Evolutionary conservation across 2,329 filamentous ascomycete genomes (phyloP).

Genomic region (Talaromyces sp.): DNA sequence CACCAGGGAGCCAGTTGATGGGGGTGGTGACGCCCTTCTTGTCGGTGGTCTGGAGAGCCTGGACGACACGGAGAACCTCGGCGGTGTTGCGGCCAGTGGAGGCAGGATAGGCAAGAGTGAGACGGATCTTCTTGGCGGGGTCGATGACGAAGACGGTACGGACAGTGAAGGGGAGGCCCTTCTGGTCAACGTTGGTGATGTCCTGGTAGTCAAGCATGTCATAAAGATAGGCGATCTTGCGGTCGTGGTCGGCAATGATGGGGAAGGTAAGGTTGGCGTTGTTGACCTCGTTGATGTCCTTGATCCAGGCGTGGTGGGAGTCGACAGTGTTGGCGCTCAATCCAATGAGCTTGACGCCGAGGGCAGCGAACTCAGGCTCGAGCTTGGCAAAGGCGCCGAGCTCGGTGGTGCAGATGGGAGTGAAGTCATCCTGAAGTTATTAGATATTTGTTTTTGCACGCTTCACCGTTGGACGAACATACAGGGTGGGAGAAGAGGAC

Average conservation of each 20-base stretch:
- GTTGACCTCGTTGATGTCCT: slow-evolving; percentile 78
- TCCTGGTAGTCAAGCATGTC: slow-evolving; percentile 84
- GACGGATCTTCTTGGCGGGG: slow-evolving; percentile 86
- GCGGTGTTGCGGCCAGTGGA: slow-evolving; percentile 80
- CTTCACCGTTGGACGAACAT: background rate
- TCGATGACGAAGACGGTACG: slow-evolving; percentile 94
- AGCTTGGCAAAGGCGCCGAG: slow-evolving; percentile 89
- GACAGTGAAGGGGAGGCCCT: slow-evolving; percentile 86
- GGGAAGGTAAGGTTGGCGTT: slow-evolving; percentile 69
- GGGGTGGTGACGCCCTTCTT: slow-evolving; percentile 85
- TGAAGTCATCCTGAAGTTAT: slow-evolving; percentile 63
- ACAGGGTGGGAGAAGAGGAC: slow-evolving; percentile 67
- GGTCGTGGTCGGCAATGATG: slow-evolving; percentile 77
- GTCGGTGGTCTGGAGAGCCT: slow-evolving; percentile 78
- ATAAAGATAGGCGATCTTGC: slow-evolving; percentile 71
- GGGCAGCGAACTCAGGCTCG: slow-evolving; percentile 80
- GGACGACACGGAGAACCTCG: slow-evolving; percentile 74
- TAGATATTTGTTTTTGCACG: background rate
- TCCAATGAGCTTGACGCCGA: slow-evolving; percentile 86
- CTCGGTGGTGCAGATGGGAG: slow-evolving; percentile 93
- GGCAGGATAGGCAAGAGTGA: slow-evolving; percentile 89
- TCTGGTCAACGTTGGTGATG: slow-evolving; percentile 73
- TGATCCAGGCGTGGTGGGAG: slow-evolving; percentile 84
- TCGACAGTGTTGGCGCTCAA: slow-evolving; percentile 78
- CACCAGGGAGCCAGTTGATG: slow-evolving; percentile 83